Evolutionary conservation across 768 basidiomycete species (phyloP).

Genomic region (Leccinellum albellum): DNA sequence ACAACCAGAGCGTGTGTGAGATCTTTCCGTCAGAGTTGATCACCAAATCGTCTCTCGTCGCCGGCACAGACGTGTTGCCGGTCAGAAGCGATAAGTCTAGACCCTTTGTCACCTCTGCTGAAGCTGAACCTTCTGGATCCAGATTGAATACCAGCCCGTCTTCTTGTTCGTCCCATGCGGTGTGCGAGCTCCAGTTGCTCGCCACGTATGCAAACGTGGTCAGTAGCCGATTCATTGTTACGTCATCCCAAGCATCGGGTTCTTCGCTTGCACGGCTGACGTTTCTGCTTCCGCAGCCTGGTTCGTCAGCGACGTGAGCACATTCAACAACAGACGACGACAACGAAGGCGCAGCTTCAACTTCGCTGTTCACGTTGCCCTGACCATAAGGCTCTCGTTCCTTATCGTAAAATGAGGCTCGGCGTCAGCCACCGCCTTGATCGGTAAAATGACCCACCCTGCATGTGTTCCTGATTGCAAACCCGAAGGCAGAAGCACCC

Average conservation of each 20-base stretch:
- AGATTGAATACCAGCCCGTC: conserved; percentile 27
- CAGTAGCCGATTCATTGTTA: conserved; percentile 8
- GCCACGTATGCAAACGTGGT: conserved; percentile 20
- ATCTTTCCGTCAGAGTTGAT: conserved; percentile 51
- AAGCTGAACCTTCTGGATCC: conserved; percentile 13
- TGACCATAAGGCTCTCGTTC: conserved; percentile 15
- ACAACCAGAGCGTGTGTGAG: conserved; percentile 49
- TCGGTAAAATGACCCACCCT: conserved; percentile 22
- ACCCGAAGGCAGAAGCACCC: conserved; percentile 3
- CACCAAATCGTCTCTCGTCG: conserved; percentile 26
- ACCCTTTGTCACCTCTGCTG: background rate
- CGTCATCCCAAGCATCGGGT: conserved; percentile 11
- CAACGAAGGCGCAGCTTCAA: background rate
- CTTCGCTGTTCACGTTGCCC: conserved; percentile 15
- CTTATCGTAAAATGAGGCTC: conserved; percentile 20
- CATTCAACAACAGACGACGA: background rate
- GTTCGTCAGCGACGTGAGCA: background rate
- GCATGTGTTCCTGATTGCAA: conserved; percentile 25
- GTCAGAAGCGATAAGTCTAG: conserved; percentile 13
- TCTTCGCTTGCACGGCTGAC: conserved; percentile 4
- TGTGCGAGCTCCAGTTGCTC: conserved; percentile 20
- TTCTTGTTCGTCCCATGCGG: conserved; percentile 25
- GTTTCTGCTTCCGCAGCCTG: background rate
- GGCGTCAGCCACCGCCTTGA: conserved; percentile 21
- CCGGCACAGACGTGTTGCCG: conserved; percentile 9